phyloP scores from a whole-genome alignment of 164 flowering plant genomes.

The Sextonia rubra region DNA sequence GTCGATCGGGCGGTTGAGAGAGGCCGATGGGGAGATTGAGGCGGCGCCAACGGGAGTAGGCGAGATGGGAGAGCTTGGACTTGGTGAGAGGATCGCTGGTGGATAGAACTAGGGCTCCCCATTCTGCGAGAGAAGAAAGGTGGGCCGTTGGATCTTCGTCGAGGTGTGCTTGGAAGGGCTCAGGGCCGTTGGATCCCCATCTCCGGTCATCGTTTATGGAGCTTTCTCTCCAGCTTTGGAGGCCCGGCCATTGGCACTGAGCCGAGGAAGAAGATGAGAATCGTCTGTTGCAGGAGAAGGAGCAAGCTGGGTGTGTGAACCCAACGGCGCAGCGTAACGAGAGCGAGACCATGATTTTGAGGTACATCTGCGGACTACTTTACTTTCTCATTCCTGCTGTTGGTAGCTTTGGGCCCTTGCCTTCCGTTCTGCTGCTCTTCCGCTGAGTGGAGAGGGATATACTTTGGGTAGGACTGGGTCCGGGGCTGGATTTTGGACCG shows the following conservation, averaged over 20 bases:
- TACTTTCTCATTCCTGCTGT: too few relatives aligned
- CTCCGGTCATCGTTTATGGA: conserved; percentile 51
- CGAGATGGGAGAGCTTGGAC: conserved; percentile 69
- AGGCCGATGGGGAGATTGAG: conserved; percentile 55
- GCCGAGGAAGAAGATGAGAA: conserved; percentile 19
- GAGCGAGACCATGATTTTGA: conserved; percentile 2
- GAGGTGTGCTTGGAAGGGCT: conserved; percentile 12
- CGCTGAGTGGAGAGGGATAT: too few relatives aligned
- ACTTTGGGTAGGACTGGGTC: too few relatives aligned
- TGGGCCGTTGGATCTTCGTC: conserved; percentile 15
- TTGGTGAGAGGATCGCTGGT: conserved; percentile 75
- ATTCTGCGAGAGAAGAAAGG: conserved; percentile 67
- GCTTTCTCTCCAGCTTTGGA: conserved; percentile 55
- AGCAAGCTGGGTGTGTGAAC: neutral
- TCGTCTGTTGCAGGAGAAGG: neutral
- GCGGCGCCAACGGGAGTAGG: conserved; percentile 55
- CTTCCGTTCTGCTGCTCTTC: too few relatives aligned
- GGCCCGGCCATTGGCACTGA: conserved; percentile 57
- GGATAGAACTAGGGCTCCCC: conserved; percentile 76
- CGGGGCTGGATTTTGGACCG: too few relatives aligned
- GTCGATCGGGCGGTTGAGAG: conserved; percentile 48
- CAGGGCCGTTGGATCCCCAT: conserved; percentile 76
- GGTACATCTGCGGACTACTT: neutral
- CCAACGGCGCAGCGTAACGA: conserved; percentile 1
- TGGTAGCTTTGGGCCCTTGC: too few relatives aligned